These are phyloP conservation scores for Ustilago cynodontis DNA, from an alignment of 1,284 basidiomycete species.

Conservation along the genomic window DNA sequence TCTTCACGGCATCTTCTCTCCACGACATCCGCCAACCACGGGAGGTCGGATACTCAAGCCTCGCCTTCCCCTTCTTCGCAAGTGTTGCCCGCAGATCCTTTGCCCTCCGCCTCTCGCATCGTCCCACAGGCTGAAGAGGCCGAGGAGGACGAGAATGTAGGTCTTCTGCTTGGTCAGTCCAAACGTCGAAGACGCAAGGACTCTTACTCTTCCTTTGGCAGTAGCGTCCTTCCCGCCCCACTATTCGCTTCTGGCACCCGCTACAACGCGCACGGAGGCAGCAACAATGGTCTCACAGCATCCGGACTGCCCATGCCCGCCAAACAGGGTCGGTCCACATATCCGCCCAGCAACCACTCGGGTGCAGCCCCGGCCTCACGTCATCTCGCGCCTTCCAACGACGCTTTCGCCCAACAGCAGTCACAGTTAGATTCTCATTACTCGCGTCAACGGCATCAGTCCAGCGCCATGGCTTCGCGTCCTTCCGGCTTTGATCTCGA, in stretches of 20 bases:
- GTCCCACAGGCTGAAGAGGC: conserved; percentile 8
- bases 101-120: conserved; percentile 17
- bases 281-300: conserved; percentile 13
- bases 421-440: conserved; percentile 6
- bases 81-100: conserved; percentile 5
- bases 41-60: background rate
- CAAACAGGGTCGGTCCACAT: conserved; percentile 25
- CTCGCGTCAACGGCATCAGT: conserved; percentile 23
- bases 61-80: conserved; percentile 20
- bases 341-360: conserved; percentile 51
- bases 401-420: conserved; percentile 16
- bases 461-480: conserved; percentile 26
- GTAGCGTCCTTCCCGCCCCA: conserved; percentile 46
- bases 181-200: conserved; percentile 45
- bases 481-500: conserved; percentile 42
- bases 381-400: conserved; percentile 24
- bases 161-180: conserved; percentile 39
- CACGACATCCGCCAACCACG: background rate
- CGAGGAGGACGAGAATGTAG: conserved; percentile 45
- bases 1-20: conserved; percentile 20
- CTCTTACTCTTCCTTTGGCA: conserved; percentile 52
- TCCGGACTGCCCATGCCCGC: conserved; percentile 12
- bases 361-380: conserved; percentile 29
- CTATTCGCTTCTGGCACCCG: conserved; percentile 25
- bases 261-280: conserved; percentile 21